Conservation (phyloP, 106 monocot species). For the Dendrobium chrysotoxum region DNA sequence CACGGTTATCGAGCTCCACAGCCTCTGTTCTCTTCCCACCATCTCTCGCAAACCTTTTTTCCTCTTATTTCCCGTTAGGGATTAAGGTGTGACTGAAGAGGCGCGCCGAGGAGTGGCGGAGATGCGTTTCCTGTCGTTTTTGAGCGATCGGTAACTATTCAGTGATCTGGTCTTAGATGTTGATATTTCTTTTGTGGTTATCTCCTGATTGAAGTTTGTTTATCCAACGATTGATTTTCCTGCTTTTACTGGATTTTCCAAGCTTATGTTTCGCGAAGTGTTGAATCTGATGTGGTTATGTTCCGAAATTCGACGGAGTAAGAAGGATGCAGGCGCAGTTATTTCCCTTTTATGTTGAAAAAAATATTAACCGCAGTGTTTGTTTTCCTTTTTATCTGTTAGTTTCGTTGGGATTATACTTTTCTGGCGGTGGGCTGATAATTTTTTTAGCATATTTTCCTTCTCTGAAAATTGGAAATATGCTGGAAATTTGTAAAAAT, state of each 20-base stretch:
- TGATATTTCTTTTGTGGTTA: not conserved
- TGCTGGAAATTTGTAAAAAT: not conserved
- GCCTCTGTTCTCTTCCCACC: not conserved
- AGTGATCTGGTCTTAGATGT: not conserved
- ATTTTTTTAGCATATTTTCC: too few relatives aligned
- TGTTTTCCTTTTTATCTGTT: too few relatives aligned
- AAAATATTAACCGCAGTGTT: too few relatives aligned
- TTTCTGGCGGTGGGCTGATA: too few relatives aligned
- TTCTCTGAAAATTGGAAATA: too few relatives aligned
- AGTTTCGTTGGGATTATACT: too few relatives aligned
- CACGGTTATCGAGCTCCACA: too few relatives aligned
- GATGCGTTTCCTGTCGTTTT: not conserved
- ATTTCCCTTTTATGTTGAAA: not conserved
- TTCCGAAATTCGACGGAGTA: not conserved
- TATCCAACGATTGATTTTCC: not conserved
- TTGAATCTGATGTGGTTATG: not conserved
- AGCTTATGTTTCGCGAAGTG: not conserved
- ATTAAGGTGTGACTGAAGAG: not conserved
- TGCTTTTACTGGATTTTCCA: not conserved
- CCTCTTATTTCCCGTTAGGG: not conserved
- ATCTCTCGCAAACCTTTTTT: not conserved
- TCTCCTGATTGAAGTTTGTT: not conserved
- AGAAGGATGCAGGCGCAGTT: not conserved
- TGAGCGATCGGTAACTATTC: not conserved
- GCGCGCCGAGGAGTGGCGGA: not conserved